Base-by-base conservation (phyloP, 1,284 basidiomycete genomes). In the Cutaneotrichosporon sp. region DNA sequence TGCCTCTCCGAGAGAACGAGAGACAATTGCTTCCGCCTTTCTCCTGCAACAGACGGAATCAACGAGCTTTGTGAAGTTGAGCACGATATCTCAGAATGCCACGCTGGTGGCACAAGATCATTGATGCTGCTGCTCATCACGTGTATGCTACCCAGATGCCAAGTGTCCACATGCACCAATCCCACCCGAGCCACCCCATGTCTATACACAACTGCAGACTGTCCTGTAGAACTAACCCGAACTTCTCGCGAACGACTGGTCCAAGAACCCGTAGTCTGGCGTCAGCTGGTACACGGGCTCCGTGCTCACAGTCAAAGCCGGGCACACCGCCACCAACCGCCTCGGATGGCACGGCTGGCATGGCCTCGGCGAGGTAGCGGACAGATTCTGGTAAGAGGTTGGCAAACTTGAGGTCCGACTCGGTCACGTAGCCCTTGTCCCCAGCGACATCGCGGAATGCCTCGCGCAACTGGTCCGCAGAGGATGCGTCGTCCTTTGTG, bases 401-500 rank as follows among this genome's bases (percentile, higher is more conserved):
- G n/a, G 94, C 92, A 60, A 94, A 82, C 60, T 88, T 86, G 73
- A 99, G 84, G 76, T 99, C 95, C 42, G 97, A 82, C 77, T 98
- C 95, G 3, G 95, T 97, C 18, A 98, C 89, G 69, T 90, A 95
- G 6, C 61, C 61, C 85, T 98, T 98, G 73, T 95, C 90, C 14
- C 84, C 86, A 2, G 94, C 92, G 49, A 97, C 88, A 9, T 91
- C 92, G 51, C 91, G 87, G 87, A 99, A 99, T 2, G 95, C 88
- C 68, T 95, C 92, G 22, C 91, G 87, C 63, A 99, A 84, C 74
- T 98, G 95, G 59, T 95, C 92, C 0, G 90, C 86, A 1, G 92
- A 91, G 1, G 92, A 95, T 59, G 95, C 92, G 75, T 98, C 76
- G 65, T 78, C 97, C 81, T 98, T 92, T 31, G 88, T 95, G 67